Evolutionary conservation across 495 filamentous ascomycete species (phyloP).

Genomic region (Penicillium pancosmium): DNA sequence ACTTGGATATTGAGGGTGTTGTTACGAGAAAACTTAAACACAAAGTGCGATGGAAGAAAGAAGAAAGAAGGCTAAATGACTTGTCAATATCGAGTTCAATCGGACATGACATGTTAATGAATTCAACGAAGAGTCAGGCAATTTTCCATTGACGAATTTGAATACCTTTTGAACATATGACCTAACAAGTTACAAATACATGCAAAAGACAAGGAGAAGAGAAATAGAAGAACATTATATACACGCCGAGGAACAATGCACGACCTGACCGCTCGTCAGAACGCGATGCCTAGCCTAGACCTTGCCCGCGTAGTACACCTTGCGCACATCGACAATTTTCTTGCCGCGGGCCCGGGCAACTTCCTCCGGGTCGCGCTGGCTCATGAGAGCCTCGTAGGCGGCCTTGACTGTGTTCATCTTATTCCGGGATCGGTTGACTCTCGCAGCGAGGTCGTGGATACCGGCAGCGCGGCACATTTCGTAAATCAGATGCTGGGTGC

Average conservation of each 20-base stretch:
- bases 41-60: background rate
- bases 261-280: constrained; percentile 26
- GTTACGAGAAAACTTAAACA: background rate
- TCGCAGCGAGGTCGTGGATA: constrained; percentile 81
- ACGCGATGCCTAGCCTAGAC: constrained; percentile 48
- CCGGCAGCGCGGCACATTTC: constrained; percentile 85
- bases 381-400: constrained; percentile 75
- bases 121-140: background rate
- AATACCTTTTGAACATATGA: constrained; percentile 19
- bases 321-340: constrained; percentile 94
- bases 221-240: constrained; percentile 43
- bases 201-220: constrained; percentile 35
- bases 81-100: background rate
- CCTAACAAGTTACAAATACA: constrained; percentile 32
- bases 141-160: constrained; percentile 17
- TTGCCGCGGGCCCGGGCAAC: constrained; percentile 83
- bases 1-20: constrained; percentile 6
- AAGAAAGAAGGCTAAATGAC: background rate
- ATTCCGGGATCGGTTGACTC: constrained; percentile 78
- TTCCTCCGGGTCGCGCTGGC: constrained; percentile 83
- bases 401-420: constrained; percentile 97
- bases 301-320: constrained; percentile 93
- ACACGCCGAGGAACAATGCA: constrained; percentile 34
- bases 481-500: constrained; percentile 86
- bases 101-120: background rate